These are phyloP conservation scores for Yamadazyma membranifaciens DNA, from an alignment of 1,139 yeast genomes.

Conservation along the genomic window DNA sequence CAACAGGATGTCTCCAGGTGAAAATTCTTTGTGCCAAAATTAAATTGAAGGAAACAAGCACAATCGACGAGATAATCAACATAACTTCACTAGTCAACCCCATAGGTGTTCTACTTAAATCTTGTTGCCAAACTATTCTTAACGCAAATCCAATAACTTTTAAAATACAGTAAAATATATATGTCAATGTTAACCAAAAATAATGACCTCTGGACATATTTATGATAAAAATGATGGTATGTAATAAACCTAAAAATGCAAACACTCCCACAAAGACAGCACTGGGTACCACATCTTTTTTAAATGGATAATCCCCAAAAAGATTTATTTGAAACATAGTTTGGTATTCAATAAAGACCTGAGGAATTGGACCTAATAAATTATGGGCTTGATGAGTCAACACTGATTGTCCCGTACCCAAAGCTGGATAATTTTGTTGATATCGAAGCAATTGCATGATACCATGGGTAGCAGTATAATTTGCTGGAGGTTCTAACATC, in stretches of 20 bases:
- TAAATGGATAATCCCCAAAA: slow-evolving; percentile 37
- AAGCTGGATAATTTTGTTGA: slow-evolving; percentile 19
- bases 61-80: slow-evolving; percentile 53
- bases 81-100: slow-evolving; percentile 67
- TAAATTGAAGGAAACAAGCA: slow-evolving; percentile 58
- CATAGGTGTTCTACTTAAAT: slow-evolving; percentile 31
- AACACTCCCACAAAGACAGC: slow-evolving; percentile 33
- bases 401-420: slow-evolving; percentile 17
- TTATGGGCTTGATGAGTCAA: slow-evolving; percentile 16
- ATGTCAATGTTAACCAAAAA: slow-evolving; percentile 35
- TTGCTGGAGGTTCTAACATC: background rate
- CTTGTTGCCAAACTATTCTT: slow-evolving; percentile 32
- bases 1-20: slow-evolving; percentile 81
- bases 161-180: slow-evolving; percentile 31
- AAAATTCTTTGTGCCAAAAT: slow-evolving; percentile 74
- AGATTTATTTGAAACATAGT: slow-evolving; percentile 19
- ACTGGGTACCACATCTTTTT: slow-evolving; percentile 31
- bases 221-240: slow-evolving; percentile 26
- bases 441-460: slow-evolving; percentile 30
- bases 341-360: slow-evolving; percentile 14
- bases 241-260: slow-evolving; percentile 26
- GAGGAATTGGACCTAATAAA: slow-evolving; percentile 16
- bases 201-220: slow-evolving; percentile 38
- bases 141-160: slow-evolving; percentile 33
- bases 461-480: slow-evolving; percentile 28